Percentiles rank a stretch among this genome's conserved stretches.
These are phyloP conservation scores for Neoarthrinium moseri DNA, from an alignment of 2,329 filamentous ascomycete species.

Conservation along the genomic window DNA sequence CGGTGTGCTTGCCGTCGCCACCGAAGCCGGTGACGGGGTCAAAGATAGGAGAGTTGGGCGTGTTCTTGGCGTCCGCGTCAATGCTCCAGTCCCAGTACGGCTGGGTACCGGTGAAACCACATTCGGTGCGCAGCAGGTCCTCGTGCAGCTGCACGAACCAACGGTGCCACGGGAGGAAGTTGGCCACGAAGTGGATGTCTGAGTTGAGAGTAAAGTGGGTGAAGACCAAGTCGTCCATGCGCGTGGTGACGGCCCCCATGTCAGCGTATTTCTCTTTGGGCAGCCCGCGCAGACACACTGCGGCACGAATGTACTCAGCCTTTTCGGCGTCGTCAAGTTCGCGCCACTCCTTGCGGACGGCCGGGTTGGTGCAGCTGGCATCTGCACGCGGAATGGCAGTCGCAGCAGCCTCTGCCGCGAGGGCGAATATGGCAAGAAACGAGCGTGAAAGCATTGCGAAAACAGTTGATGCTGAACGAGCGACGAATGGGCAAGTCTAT, in stretches of 20 bases:
- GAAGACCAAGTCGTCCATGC: slow-evolving; percentile 32
- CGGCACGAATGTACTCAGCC: slow-evolving; percentile 25
- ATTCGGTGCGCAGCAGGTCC: slow-evolving; percentile 28
- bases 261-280: slow-evolving; percentile 3
- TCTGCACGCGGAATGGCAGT: slow-evolving; percentile 2
- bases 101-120: slow-evolving; percentile 21
- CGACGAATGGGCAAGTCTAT: background rate
- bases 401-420: background rate
- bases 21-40: slow-evolving; percentile 29
- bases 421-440: slow-evolving; percentile 1
- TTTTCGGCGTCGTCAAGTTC: slow-evolving; percentile 4
- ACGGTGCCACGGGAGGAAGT: slow-evolving; percentile 35
- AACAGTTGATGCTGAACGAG: background rate
- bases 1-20: slow-evolving; percentile 25
- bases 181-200: slow-evolving; percentile 29
- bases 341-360: slow-evolving; percentile 5
- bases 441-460: slow-evolving; percentile 2
- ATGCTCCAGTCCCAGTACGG: slow-evolving; percentile 35
- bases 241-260: slow-evolving; percentile 20
- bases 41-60: slow-evolving; percentile 25
- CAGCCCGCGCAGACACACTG: slow-evolving; percentile 23
- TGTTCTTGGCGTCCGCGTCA: slow-evolving; percentile 26
- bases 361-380: slow-evolving; percentile 12
- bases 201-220: slow-evolving; percentile 26
- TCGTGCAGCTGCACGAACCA: slow-evolving; percentile 32